These are phyloP conservation scores for Colletotrichum sidae DNA, from an alignment of 2,329 filamentous ascomycete species.

Conservation along the genomic window DNA sequence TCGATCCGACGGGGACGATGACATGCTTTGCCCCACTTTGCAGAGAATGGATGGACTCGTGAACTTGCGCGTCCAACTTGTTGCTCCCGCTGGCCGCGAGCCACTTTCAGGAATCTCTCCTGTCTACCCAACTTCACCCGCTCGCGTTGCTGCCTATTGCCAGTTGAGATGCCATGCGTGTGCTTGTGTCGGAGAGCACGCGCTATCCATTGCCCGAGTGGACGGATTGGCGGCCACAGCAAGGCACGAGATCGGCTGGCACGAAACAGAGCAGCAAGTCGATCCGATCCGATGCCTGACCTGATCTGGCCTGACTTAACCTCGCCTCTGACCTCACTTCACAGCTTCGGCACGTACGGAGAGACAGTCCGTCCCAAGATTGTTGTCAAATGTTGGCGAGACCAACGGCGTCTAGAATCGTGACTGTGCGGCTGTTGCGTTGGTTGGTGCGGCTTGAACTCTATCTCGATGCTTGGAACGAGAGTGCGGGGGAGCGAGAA, in stretches of 20 bases:
- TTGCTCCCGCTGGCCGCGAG: slow-evolving; percentile 2
- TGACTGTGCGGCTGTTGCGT: slow-evolving; percentile 29
- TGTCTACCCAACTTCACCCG: background rate
- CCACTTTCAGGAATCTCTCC: background rate
- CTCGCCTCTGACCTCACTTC: background rate
- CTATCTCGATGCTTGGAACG: slow-evolving; percentile 26
- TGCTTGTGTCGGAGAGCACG: background rate
- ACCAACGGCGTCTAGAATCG: slow-evolving; percentile 14
- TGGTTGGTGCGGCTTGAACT: slow-evolving; percentile 33
- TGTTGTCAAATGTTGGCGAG: slow-evolving; percentile 25
- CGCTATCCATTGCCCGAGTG: slow-evolving; percentile 9
- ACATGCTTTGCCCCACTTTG: slow-evolving; percentile 33
- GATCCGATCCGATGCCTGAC: slow-evolving; percentile 20
- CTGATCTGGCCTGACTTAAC: background rate
- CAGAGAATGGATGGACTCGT: background rate
- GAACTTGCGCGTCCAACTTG: background rate
- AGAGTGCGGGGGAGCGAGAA: slow-evolving; percentile 28
- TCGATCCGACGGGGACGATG: slow-evolving; percentile 29
- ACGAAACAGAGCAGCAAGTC: background rate
- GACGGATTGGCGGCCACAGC: background rate
- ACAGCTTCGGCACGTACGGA: slow-evolving; percentile 8
- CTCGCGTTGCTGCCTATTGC: too few species aligned
- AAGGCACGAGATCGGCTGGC: too few species aligned
- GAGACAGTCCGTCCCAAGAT: slow-evolving; percentile 24
- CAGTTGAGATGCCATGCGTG: too few species aligned